These are phyloP conservation scores for Alternaria ethzedia DNA, from an alignment of 2,329 filamentous ascomycete species.

Conservation along the genomic window DNA sequence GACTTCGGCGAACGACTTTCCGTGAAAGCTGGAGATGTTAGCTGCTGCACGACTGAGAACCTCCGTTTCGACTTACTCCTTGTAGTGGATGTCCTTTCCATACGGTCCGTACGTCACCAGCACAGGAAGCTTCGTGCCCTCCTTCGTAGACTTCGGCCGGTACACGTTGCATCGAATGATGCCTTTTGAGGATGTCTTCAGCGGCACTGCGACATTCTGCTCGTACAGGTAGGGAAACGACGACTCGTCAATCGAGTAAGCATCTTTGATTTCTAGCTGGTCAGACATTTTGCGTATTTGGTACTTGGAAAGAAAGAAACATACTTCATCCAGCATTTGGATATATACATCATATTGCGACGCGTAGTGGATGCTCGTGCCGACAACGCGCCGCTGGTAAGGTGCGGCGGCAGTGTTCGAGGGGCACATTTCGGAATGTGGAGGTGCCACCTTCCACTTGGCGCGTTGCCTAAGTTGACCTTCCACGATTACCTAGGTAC, in stretches of 20 bases:
- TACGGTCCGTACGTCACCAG: constrained; percentile 76
- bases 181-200: constrained; percentile 49
- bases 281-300: constrained; percentile 28
- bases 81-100: constrained; percentile 74
- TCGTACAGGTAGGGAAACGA: constrained; percentile 58
- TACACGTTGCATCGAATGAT: constrained; percentile 60
- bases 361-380: constrained; percentile 15
- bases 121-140: constrained; percentile 59
- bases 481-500: background rate
- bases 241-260: constrained; percentile 40
- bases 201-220: constrained; percentile 55
- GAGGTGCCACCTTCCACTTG: constrained; percentile 5
- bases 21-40: constrained; percentile 52
- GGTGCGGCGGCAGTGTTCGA: constrained; percentile 7
- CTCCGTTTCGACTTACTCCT: constrained; percentile 44
- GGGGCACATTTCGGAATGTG: constrained; percentile 28
- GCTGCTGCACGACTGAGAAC: background rate
- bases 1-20: constrained; percentile 54
- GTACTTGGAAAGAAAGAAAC: background rate
- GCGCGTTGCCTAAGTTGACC: background rate
- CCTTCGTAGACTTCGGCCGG: constrained; percentile 51
- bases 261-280: constrained; percentile 39
- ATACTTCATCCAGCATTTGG: constrained; percentile 2
- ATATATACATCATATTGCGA: constrained; percentile 23
- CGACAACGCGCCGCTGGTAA: constrained; percentile 7